These are phyloP conservation scores for Fomitopsis pulvina DNA, from an alignment of 768 basidiomycete genomes.

Conservation along the genomic window DNA sequence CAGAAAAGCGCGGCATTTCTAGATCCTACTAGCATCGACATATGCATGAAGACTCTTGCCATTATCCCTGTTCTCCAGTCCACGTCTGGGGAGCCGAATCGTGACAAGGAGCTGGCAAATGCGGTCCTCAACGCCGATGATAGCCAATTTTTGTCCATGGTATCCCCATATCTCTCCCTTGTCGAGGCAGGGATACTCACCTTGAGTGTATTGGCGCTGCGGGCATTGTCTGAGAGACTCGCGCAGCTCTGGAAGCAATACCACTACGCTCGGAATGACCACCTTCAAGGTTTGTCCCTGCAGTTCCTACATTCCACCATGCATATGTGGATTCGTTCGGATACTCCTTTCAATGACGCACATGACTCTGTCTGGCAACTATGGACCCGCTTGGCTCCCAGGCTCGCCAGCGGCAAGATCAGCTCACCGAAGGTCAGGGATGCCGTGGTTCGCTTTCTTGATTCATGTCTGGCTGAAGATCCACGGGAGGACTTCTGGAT, in stretches of 20 bases:
- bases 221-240: conserved; percentile 47
- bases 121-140: conserved; percentile 41
- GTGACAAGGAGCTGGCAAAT: conserved; percentile 55
- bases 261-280: conserved; percentile 45
- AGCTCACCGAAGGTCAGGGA: conserved; percentile 68
- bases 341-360: conserved; percentile 20
- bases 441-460: conserved; percentile 55
- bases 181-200: conserved; percentile 49
- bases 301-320: conserved; percentile 60
- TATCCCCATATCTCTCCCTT: conserved; percentile 47
- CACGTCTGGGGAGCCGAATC: conserved; percentile 47
- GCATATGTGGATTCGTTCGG: conserved; percentile 45
- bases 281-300: conserved; percentile 46
- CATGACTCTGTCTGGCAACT: conserved; percentile 41
- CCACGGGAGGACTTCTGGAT: conserved; percentile 47
- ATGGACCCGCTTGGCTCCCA: conserved; percentile 45
- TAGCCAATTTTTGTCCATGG: conserved; percentile 54
- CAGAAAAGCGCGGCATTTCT: neutral
- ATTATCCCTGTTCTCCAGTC: conserved; percentile 60
- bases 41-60: conserved; percentile 56
- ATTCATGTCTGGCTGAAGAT: conserved; percentile 55
- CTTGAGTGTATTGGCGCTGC: conserved; percentile 43
- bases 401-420: conserved; percentile 32
- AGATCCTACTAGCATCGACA: conserved; percentile 32
- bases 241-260: conserved; percentile 48